phyloP scores from a whole-genome alignment of 805 yeast species.

The Yarrowia deformans region DNA sequence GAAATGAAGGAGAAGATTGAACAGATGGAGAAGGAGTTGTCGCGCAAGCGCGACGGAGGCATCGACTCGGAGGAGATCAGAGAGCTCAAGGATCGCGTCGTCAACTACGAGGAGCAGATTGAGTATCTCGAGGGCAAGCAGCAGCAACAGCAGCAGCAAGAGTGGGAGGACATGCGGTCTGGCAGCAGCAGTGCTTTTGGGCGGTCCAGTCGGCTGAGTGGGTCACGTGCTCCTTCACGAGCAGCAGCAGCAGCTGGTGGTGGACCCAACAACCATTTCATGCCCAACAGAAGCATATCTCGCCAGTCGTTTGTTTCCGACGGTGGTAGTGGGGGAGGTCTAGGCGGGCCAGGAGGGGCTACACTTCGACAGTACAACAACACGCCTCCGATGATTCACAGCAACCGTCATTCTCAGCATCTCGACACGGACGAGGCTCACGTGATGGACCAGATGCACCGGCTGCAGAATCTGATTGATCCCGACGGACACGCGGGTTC shows the following conservation, averaged over 20 bases:
- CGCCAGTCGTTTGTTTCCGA: slow-evolving; percentile 24
- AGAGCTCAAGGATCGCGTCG: slow-evolving; percentile 33
- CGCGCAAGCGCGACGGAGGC: slow-evolving; percentile 2
- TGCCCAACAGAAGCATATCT: slow-evolving; percentile 26
- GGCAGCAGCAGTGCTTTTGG: slow-evolving; percentile 10
- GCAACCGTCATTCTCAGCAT: slow-evolving; percentile 9
- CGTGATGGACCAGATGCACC: slow-evolving; percentile 34
- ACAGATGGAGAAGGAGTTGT: slow-evolving; percentile 24
- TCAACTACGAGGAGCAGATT: slow-evolving; percentile 31
- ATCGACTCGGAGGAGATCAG: slow-evolving; percentile 25
- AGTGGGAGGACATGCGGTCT: slow-evolving; percentile 17
- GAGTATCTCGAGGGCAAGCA: slow-evolving; percentile 35
- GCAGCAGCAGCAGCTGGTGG: not conserved
- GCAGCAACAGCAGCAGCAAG: slow-evolving; percentile 20
- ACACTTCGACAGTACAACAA: not conserved
- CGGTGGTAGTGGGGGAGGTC: slow-evolving; percentile 10
- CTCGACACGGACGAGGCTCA: slow-evolving; percentile 27
- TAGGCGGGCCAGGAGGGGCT: not conserved
- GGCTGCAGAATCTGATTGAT: slow-evolving; percentile 19
- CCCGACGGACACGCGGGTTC: not conserved
- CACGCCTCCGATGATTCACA: not conserved
- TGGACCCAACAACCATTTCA: not conserved
- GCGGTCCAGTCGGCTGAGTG: slow-evolving; percentile 23
- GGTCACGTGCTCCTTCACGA: slow-evolving; percentile 25
- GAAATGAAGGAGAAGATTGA: slow-evolving; percentile 31